Percentiles rank a stretch among this genome's conserved stretches.
Evolutionary conservation across 371 early-diverging fungal genomes (phyloP).

Genomic region (Rhizopus stolonifer): DNA sequence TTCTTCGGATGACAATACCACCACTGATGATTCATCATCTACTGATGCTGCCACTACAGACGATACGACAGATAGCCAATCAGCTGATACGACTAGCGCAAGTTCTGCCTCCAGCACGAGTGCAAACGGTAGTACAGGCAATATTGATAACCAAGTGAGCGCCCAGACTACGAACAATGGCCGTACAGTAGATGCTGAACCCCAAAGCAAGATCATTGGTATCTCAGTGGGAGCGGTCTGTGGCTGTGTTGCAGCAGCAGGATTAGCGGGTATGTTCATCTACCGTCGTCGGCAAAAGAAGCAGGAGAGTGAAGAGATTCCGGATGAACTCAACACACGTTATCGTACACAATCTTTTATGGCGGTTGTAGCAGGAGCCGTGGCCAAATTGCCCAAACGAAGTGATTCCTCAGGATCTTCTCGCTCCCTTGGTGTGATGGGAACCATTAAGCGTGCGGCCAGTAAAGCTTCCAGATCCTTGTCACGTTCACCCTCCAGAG

Average conservation of each 20-base stretch:
- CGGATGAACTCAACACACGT: slow-evolving; percentile 29
- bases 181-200: slow-evolving; percentile 16
- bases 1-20: neutral
- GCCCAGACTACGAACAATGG: slow-evolving; percentile 16
- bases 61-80: too few species aligned
- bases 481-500: slow-evolving; percentile 13
- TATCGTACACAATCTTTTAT: slow-evolving; percentile 39
- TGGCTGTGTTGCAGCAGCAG: slow-evolving; percentile 42
- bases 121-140: neutral
- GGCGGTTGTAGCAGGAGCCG: slow-evolving; percentile 40
- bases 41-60: neutral
- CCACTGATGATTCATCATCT: neutral
- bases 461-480: slow-evolving; percentile 27
- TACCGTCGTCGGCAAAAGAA: slow-evolving; percentile 29
- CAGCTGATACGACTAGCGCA: too few species aligned
- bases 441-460: slow-evolving; percentile 29
- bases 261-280: slow-evolving; percentile 43
- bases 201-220: slow-evolving; percentile 30
- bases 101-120: neutral
- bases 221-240: slow-evolving; percentile 35
- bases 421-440: slow-evolving; percentile 21
- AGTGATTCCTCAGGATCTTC: slow-evolving; percentile 16
- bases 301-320: slow-evolving; percentile 20
- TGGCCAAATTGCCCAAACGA: slow-evolving; percentile 33
- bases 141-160: slow-evolving; percentile 6